These are phyloP conservation scores for Secale cereale DNA, from an alignment of 176 grass and related monocot species.

Conservation along the genomic window DNA sequence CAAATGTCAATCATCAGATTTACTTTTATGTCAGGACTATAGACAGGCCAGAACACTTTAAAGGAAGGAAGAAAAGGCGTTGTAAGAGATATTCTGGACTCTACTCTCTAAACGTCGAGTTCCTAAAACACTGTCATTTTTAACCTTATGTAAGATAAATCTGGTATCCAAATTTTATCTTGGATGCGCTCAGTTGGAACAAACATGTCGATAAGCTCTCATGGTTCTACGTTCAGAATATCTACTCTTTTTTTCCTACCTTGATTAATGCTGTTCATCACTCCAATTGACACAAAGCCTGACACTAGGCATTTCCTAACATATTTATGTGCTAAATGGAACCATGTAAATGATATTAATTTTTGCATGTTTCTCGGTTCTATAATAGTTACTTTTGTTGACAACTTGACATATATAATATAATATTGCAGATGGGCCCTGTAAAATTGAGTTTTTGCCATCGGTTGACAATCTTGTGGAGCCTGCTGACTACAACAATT, in stretches of 20 bases:
- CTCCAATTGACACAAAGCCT: neutral
- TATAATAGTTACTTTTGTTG: neutral
- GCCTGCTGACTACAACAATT: slow-evolving; percentile 54
- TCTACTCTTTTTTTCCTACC: neutral
- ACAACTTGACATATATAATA: slow-evolving; percentile 17
- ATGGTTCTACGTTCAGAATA: slow-evolving; percentile 10
- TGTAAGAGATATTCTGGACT: slow-evolving; percentile 31
- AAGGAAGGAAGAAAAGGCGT: slow-evolving; percentile 39
- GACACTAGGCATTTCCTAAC: neutral
- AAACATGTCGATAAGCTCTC: neutral
- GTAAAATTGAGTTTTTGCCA: slow-evolving; percentile 64
- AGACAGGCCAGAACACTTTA: slow-evolving; percentile 12
- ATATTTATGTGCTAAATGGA: slow-evolving; percentile 5
- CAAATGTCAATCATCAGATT: slow-evolving; percentile 3
- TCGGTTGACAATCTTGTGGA: slow-evolving; percentile 62
- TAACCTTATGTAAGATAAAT: neutral
- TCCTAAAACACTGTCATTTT: slow-evolving; percentile 15
- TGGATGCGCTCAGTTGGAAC: neutral
- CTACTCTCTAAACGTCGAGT: neutral
- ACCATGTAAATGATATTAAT: neutral
- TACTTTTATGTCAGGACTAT: slow-evolving; percentile 31
- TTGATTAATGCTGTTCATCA: neutral
- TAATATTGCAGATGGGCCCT: slow-evolving; percentile 65
- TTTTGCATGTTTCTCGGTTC: neutral
- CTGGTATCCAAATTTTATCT: neutral